Conservation (phyloP, 768 basidiomycete genomes). For the Amanita jacksonii region DNA sequence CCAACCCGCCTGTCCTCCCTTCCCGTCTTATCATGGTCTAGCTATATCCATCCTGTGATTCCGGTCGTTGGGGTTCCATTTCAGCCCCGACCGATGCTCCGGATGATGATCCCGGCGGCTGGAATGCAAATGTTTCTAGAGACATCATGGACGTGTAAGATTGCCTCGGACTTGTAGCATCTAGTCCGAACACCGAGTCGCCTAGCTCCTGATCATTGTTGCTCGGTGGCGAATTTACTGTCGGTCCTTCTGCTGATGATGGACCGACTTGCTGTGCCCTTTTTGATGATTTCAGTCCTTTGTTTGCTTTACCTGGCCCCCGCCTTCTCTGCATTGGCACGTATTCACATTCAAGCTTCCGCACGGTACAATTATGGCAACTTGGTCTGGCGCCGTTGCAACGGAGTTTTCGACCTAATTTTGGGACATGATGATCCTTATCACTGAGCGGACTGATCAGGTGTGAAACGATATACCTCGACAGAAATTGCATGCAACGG, state of each 20-base stretch:
- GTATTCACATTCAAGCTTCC: constrained; percentile 45
- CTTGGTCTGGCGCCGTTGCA: constrained; percentile 60
- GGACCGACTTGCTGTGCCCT: constrained; percentile 16
- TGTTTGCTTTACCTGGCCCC: constrained; percentile 68
- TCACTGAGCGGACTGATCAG: not conserved
- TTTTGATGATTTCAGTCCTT: constrained; percentile 43
- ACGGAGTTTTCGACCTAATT: constrained; percentile 59
- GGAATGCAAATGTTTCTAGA: constrained; percentile 22
- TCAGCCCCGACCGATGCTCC: constrained; percentile 12
- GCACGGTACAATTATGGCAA: constrained; percentile 54
- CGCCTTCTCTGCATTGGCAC: constrained; percentile 44
- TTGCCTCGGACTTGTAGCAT: constrained; percentile 22
- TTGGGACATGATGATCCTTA: not conserved
- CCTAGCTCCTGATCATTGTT: constrained; percentile 2
- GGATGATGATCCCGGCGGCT: constrained; percentile 17
- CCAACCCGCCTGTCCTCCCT: constrained; percentile 14
- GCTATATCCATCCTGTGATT: constrained; percentile 14
- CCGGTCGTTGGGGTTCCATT: constrained; percentile 11
- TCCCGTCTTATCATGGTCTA: constrained; percentile 6
- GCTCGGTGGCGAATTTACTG: not conserved
- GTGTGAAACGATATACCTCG: constrained; percentile 36
- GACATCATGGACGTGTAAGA: constrained; percentile 23
- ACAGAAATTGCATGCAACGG: constrained; percentile 72
- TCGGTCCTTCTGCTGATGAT: constrained; percentile 8
- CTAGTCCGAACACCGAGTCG: constrained; percentile 16